phyloP scores from a whole-genome alignment of 352 stramenopile species.

The Salisapilia sapeloensis region DNA sequence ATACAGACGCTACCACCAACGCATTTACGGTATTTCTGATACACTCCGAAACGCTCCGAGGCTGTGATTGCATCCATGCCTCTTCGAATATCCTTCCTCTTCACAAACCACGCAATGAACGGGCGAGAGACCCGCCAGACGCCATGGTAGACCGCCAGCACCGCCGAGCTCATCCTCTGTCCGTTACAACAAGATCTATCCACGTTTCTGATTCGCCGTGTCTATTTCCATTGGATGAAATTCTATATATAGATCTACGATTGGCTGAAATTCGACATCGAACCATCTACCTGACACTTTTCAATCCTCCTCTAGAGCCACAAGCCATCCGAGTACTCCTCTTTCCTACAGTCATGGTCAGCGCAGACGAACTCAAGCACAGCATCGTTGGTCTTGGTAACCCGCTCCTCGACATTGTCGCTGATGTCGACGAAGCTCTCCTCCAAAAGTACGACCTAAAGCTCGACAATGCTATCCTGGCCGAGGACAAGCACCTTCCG shows the following conservation, averaged over 20 bases:
- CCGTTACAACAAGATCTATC: too few relatives aligned
- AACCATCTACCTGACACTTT: too few relatives aligned
- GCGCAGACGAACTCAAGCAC: constrained; percentile 38
- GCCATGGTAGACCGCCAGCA: constrained; percentile 19
- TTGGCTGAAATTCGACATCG: too few relatives aligned
- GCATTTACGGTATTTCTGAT: background rate
- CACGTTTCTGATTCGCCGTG: too few relatives aligned
- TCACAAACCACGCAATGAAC: constrained; percentile 32
- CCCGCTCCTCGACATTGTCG: constrained; percentile 96
- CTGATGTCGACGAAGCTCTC: constrained; percentile 86
- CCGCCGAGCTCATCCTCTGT: too few relatives aligned
- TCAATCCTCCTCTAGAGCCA: too few relatives aligned
- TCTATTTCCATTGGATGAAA: too few relatives aligned
- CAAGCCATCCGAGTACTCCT: too few relatives aligned
- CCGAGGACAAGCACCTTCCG: constrained; percentile 94
- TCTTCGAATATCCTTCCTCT: constrained; percentile 21
- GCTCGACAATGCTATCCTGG: constrained; percentile 93
- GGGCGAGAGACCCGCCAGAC: constrained; percentile 32
- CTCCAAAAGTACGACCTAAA: constrained; percentile 95
- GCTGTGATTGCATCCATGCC: constrained; percentile 13
- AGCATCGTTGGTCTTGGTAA: constrained; percentile 95
- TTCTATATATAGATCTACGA: too few relatives aligned
- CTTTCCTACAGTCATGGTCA: too few relatives aligned
- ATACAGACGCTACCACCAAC: background rate
- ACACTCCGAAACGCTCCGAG: constrained; percentile 41